Evolutionary conservation across 257 asterid species (phyloP), one percentile per base, ranked within the genome.

Genomic region (Paulownia fortunei): DNA sequence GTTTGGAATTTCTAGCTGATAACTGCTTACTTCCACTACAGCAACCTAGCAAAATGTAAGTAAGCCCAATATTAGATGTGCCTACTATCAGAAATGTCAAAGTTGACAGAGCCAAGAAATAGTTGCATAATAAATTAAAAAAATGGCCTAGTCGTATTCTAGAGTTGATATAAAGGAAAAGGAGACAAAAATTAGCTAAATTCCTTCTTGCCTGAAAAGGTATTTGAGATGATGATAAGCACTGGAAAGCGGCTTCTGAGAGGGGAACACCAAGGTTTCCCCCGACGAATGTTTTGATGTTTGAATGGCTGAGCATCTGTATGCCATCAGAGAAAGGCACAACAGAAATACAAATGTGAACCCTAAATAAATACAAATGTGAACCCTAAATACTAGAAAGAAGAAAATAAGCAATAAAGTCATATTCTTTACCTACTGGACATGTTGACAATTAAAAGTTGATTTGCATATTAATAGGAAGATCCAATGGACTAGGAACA

Each of bases 241-340:
- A 75, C 74, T 80, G 69, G 2, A 77, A 64, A 73, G 82, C 83
- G 67, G 82, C 85, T 73, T 80, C 85, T 10, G 87, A 85, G 47
- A 85, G 87, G 69, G 89, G 89, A 69, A 80, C 47, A 15, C 89
- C 89, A 18, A 82, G 87, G 77, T 85, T 85, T 16, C 87, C 87
- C 41, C 85, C 87, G 10, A 69, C 73, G 27, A 82, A 85, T 60
- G 83, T 80, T 24, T 62, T 34, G 72, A 80, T 82, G 60, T 80
- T 80, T 67, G 36, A 69, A 77, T 74, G 77, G 37, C 34, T 42
- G 54, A 80, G 82, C 60, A 85, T 80, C 89, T 84, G 56, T 42
- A 18, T n/a, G 3, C 32, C 56, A 42, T 54, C 49, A 24, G 44
- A 19, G 41, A 58, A 80, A 80, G 61, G 18, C 23, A 24, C 18